A percentile compares a stretch with the other conserved stretches of the same genome.
Evolutionary conservation across 306 rosid genomes (phyloP).

Genomic region (Acacia crassicarpa): DNA sequence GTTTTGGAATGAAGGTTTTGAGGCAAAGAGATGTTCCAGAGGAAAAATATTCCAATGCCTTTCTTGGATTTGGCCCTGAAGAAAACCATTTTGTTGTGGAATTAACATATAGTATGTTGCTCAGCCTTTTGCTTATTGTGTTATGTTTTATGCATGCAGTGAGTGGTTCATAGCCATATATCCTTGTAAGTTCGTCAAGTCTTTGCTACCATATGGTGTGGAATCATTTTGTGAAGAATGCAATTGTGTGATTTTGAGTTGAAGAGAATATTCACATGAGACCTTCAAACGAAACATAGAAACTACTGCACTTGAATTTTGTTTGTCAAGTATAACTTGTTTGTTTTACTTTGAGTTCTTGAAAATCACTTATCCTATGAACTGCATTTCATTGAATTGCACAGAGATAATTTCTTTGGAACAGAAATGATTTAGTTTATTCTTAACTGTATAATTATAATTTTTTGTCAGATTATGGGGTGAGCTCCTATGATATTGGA

Average conservation of each 20-base stretch:
- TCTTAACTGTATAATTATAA: constrained; percentile 10
- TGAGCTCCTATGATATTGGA: constrained; percentile 81
- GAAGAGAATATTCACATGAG: not conserved
- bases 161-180: not conserved
- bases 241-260: not conserved
- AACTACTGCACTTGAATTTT: not conserved
- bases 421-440: not conserved
- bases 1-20: constrained; percentile 82
- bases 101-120: constrained; percentile 78
- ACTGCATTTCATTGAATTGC: constrained; percentile 27
- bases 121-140: not conserved
- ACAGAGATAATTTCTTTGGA: not conserved
- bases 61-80: constrained; percentile 89
- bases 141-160: constrained; percentile 7
- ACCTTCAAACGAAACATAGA: not conserved
- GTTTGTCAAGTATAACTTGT: not conserved
- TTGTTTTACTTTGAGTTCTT: not conserved
- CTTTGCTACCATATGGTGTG: not conserved
- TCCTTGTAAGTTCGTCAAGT: not conserved
- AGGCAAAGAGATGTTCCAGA: constrained; percentile 86
- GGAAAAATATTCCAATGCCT: constrained; percentile 89
- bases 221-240: not conserved
- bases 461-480: constrained; percentile 72
- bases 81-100: constrained; percentile 80
- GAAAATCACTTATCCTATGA: not conserved